Evolutionary conservation across 305 asterid genomes (phyloP), one percentile per base, ranked within the genome.

Genomic region (Fraxinus xanthoxyloides): DNA sequence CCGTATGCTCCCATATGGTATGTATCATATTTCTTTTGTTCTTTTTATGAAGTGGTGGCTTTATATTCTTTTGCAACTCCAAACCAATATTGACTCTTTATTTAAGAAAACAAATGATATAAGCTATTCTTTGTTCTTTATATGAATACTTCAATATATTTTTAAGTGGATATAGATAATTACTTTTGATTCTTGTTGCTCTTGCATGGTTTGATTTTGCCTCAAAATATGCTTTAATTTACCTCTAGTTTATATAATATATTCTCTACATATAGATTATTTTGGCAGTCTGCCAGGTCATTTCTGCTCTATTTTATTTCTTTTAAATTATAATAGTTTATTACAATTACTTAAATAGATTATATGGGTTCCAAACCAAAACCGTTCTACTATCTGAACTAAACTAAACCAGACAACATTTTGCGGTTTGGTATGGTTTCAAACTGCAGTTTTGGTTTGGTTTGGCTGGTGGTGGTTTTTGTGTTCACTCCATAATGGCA

Each of bases 1-100:
- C 87, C 85, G 9, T 90, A 82, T 78, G 94, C 98, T 86, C 96
- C 98, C 32, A 40, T 89, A 70, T 90, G 97, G 99, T 95, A 90
- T 7, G 88, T 77, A 30, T 79, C 35, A 19, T 19, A 76, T 75
- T 72, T 26, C 7, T 46, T 31, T 79, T 34, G 28, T 63, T 69
- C 59, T 82, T 40, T 82, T 70, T 69, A 82, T 34, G 61, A 75
- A 61, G 32, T 74, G 61, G 67, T 72, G 26, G n/a, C 59, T 36
- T 43, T 46, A 31, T 46, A 32, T 19, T 1, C 8, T 78, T 21
- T 5, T 32, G 6, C 51, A 31, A 21, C 73, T 31, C 46, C 5
- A 3, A 13, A 19, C 17, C 6, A 67, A 24, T 61, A 61, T 23
- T 61, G 72, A 61, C 31, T 0, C 12, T n/a, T 21, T 19, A 59